These are phyloP conservation scores for Tulasnella sp. DNA, from an alignment of 768 basidiomycete genomes.

Conservation along the genomic window DNA sequence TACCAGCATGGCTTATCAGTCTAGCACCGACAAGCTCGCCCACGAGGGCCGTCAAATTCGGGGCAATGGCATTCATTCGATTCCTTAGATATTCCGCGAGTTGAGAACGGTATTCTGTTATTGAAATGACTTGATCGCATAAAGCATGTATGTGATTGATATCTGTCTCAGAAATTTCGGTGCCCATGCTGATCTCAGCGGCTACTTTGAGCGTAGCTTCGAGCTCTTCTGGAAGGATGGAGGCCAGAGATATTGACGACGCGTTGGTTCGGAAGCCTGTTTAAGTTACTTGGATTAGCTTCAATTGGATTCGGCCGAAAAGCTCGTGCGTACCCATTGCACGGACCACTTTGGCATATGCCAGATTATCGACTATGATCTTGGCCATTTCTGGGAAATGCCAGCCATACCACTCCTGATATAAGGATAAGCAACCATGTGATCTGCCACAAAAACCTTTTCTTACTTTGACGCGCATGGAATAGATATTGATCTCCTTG, in stretches of 20 bases:
- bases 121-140: slow-evolving; percentile 96
- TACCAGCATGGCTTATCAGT: slow-evolving; percentile 62
- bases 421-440: neutral
- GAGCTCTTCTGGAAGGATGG: slow-evolving; percentile 92
- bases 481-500: slow-evolving; percentile 99
- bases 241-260: slow-evolving; percentile 66
- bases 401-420: slow-evolving; percentile 99
- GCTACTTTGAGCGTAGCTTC: slow-evolving; percentile 90
- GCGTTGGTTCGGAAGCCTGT: slow-evolving; percentile 93
- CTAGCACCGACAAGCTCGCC: slow-evolving; percentile 67
- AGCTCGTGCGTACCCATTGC: slow-evolving; percentile 54
- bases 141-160: slow-evolving; percentile 94
- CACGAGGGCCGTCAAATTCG: slow-evolving; percentile 80
- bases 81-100: slow-evolving; percentile 93
- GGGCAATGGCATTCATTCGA: slow-evolving; percentile 96
- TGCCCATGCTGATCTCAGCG: slow-evolving; percentile 98
- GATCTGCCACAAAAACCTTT: neutral
- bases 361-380: slow-evolving; percentile 93
- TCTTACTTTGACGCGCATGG: slow-evolving; percentile 93
- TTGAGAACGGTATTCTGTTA: slow-evolving; percentile 87
- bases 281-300: neutral
- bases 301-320: neutral
- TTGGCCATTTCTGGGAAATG: slow-evolving; percentile 99
- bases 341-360: slow-evolving; percentile 89
- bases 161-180: slow-evolving; percentile 94